These are phyloP conservation scores for Vigna angularis DNA, from an alignment of 306 rosid species.

Conservation along the genomic window DNA sequence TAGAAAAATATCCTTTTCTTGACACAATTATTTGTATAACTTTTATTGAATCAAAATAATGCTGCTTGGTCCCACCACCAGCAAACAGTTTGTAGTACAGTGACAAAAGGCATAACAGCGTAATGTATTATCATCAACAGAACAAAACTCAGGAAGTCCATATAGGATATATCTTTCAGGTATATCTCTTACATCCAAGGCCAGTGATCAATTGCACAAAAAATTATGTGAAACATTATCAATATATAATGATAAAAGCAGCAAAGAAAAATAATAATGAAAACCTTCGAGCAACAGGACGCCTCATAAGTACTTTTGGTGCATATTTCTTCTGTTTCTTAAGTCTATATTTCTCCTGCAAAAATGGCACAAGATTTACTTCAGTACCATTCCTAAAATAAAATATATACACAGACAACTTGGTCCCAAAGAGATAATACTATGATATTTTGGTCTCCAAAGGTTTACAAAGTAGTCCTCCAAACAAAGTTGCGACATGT, in stretches of 20 bases:
- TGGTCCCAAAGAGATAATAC: neutral
- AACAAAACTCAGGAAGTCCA: neutral
- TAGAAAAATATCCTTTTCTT: neutral
- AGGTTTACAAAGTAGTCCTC: neutral
- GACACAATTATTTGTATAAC: neutral
- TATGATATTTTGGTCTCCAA: neutral
- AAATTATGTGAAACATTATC: neutral
- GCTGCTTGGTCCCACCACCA: neutral
- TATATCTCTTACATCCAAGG: conserved; percentile 20
- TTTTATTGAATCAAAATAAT: conserved; percentile 21
- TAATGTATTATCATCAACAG: conserved; percentile 8
- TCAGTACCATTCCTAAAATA: conserved; percentile 34
- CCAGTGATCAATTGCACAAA: neutral
- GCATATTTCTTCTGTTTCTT: conserved; percentile 97
- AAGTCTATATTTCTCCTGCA: conserved; percentile 93
- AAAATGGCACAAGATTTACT: conserved; percentile 33
- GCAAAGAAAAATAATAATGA: conserved; percentile 10
- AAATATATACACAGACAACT: conserved; percentile 4
- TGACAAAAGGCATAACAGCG: conserved; percentile 11
- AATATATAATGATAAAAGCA: neutral
- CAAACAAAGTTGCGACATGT: conserved; percentile 5
- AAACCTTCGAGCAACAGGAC: conserved; percentile 86
- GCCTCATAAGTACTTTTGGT: conserved; percentile 84
- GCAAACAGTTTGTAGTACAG: neutral
- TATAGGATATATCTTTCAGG: conserved; percentile 13